Base-by-base conservation (phyloP, 1,139 yeast species). In the Yamadazyma triangularis region DNA sequence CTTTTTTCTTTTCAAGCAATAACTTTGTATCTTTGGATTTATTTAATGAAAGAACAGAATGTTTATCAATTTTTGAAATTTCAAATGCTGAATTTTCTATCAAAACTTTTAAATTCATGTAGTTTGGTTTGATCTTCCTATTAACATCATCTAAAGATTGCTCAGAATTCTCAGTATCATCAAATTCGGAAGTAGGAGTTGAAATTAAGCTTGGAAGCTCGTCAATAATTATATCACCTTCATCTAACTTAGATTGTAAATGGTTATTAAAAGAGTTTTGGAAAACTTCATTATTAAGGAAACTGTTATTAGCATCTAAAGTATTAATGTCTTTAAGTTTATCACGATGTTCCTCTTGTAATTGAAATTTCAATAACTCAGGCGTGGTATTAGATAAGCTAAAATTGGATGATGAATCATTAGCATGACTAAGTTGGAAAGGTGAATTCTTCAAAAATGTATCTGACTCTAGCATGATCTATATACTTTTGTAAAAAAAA, bases 21-120 rank as follows among this genome's bases (percentile, higher is more conserved):
- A 32, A 34, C 38, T 66, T 67, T 40, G 67, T 44, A 13, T 38
- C 39, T 25, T 54, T 50, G 24, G 66, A 48, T 14, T 58, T 45
- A 10, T 52, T 33, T 25, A 66, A 48, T 4, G 69, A 50, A 29
- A 67, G 44, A 8, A 68, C 56, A 16, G 70, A 51, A 26, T 58
- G 57, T 33, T 58, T 58, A 34, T 56, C 55, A 26, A 66, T 51
- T 34, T 59, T 61, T 16, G 58, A 51, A n/a, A 64, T 53, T 39
- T 66, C 73, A 36, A 68, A 63, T 8, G 65, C 60, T 5, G 70
- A 58, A 40, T 66, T 66, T 44, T 68, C 74, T 32, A 68, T 65
- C 33, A 68, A 52, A 2, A 68, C 60, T 41, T 60, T 60, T 40
- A 68, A 50, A 44, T 67, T 66, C 27, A 68, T 50, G 46, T 64